Base-by-base conservation (phyloP, 1,284 basidiomycete genomes). In the Ustilago hordei region DNA sequence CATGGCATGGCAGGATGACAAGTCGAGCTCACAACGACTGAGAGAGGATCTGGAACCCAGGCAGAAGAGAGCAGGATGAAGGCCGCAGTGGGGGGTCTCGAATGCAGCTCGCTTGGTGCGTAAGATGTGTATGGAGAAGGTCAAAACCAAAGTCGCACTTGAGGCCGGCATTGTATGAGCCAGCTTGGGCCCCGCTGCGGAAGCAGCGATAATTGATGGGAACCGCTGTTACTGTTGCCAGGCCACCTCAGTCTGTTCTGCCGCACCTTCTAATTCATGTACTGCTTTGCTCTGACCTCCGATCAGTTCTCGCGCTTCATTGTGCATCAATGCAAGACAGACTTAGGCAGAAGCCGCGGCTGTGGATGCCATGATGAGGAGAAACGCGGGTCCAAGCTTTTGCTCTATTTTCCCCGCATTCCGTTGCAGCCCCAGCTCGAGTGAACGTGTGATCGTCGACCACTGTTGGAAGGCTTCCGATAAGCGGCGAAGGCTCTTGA, bases 31-130 rank as follows among this genome's bases (percentile, higher is more conserved):
- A 19, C 39, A 41, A 13, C 39, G 6, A 15, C 39, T 41, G 39
- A 15, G 17, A 13, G 13, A 15, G 13, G 39, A 19, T 2, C n/a
- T 19, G n/a, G 8, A 7, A 3, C 2, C 43, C n/a, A 11, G n/a
- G 28, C 48, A 34, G 48, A 34, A 32, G 11, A 57, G 43, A 45
- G 31, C 39, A 36, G 35, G 39, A 54, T 6, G 12, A 32, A 35
- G 50, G 58, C 13, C 19, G 35, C 45, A n/a, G 53, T 7, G 8
- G 13, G 13, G 17, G 60, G 34, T 50, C 48, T 50, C 31, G 48
- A 28, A 4, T 60, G 62, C 47, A 56, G 32, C 61, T 69, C 67
- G 67, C 60, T 69, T 60, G 53, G 56, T 43, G 57, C 52, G 57
- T 55, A 43, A 32, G 32, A 64, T 41, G n/a, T 31, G 31, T 50